Evolutionary conservation across 2,329 filamentous ascomycete genomes (phyloP), one percentile per base, ranked within the genome.

Genomic region (Fusarium sp.): DNA sequence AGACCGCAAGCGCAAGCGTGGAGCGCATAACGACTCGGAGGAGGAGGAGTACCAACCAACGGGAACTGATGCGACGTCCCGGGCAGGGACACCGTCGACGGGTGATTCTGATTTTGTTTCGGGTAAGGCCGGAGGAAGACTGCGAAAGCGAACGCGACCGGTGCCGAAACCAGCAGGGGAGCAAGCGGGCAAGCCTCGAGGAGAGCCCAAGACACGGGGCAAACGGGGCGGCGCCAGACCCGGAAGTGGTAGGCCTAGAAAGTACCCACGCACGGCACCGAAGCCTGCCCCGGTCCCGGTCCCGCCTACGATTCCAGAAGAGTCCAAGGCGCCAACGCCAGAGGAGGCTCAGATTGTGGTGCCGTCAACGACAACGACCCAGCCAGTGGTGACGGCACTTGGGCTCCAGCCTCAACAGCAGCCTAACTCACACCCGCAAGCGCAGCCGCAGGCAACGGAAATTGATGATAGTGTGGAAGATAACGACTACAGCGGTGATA

Each of bases 231-330:
- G 79, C 7, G 79, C 79, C 29, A 75, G 79, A 49, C 79, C 79
- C 5, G 79, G 79, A 10, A 81, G 79, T 62, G 79, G 79, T 27
- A 74, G 79, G 49, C 79, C 79, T 74, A 79, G 79, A 71, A 81
- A 80, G 70, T 78, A 81, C 38, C 78, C 77, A 31, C 76, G 76
- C 42, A 64, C 67, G 14, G 67, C 59, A 18, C 69, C 68, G 8
- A 75, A 75, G 58, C 54, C 68, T 10, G 46, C 61, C 27, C 57
- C 51, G 4, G 54, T 62, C 8, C 44, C 56, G 42, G 2, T n/a
- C 42, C 42, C 42, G 40, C 18, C 40, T 13, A 44, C 40, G 4
- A 40, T 38, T 9, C 38, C 46, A 10, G 65, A 58, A 42, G 50
- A 61, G 31, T 20, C 59, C 14, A 51, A 64, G 10, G 29, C 51